Base-by-base conservation (phyloP, 768 basidiomycete genomes). In the Mycena latifolia region DNA sequence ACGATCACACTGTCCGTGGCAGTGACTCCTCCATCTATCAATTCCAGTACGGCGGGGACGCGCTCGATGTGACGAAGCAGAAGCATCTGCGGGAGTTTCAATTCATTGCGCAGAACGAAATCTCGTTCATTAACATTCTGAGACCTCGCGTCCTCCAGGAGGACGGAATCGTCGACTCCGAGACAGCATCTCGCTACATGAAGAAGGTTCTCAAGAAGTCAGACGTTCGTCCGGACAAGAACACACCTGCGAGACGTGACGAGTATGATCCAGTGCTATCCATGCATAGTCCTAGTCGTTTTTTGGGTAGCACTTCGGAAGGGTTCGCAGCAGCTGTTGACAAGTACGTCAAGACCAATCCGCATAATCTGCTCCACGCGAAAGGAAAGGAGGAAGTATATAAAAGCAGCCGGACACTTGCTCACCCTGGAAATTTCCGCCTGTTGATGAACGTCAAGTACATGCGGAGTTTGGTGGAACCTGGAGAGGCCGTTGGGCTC, bases 401-500 rank as follows among this genome's bases (percentile, higher is more conserved):
- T 71, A 79, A 79, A 57, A 83, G 82, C 61, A 81, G 86, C 61
- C 83, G 82, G 61, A 76, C 76, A 10, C 83, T 81, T 35, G 79
- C 89, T 63, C 77, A 81, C 63, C 69, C 82, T 6, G 84, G 84
- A 50, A 80, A 88, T 62, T 99, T 99, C 87, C 86, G 89, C 41
- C 76, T 87, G 25, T 77, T 99, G 70, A 96, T 97, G 89, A 90
- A 95, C 71, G 86, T 93, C 74, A 94, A 97, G 77, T 99, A 98
- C 77, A 85, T 99, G 86, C 86, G 92, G 63, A 94, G 94, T 76
- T 80, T 99, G 57, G 94, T 96, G 4, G 98, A 99, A 64, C 96
- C 98, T 6, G 98, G 98, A 67, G 98, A 99, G 80, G 96, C 98
- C n/a, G 97, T 99, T 33, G 98, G 98, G 43, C 78, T 99, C 50